A percentile compares a stretch with the other conserved stretches of the same genome.
Evolutionary conservation across 345 rosid genomes (phyloP).

Genomic region (Trapa bicornis): DNA sequence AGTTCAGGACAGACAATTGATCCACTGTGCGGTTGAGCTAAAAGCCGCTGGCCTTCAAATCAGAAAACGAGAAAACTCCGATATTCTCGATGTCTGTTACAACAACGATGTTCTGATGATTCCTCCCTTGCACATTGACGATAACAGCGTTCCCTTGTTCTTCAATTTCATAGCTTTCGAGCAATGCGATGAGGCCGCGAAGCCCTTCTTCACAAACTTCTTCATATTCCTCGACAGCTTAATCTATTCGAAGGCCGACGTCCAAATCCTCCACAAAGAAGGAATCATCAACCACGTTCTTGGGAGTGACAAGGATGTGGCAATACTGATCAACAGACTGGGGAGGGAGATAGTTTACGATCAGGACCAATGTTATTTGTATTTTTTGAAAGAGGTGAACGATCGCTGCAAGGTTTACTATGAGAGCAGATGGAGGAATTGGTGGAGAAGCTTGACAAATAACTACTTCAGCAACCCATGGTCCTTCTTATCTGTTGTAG

Average conservation of each 20-base stretch:
- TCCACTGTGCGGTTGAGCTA: conserved; percentile 7
- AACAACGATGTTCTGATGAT: conserved; percentile 3
- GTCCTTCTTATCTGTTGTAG: conserved; percentile 10
- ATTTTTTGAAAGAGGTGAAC: background rate
- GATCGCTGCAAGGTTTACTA: conserved; percentile 1
- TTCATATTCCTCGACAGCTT: conserved; percentile 11
- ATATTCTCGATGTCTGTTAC: conserved; percentile 9
- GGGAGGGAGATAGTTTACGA: conserved; percentile 10
- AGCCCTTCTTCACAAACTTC: conserved; percentile 13
- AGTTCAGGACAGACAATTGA: conserved; percentile 6
- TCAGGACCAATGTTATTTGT: conserved; percentile 1
- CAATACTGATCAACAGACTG: conserved; percentile 3
- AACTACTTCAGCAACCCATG: conserved; percentile 10
- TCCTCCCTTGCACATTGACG: conserved; percentile 9
- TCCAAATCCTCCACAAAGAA: conserved; percentile 9
- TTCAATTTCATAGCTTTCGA: conserved; percentile 11
- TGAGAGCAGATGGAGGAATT: conserved; percentile 3
- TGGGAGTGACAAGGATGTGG: conserved; percentile 10
- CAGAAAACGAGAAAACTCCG: background rate
- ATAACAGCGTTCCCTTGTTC: conserved; percentile 9
- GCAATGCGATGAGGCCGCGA: conserved; percentile 8
- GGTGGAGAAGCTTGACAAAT: background rate
- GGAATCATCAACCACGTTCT: conserved; percentile 11
- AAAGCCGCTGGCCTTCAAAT: conserved; percentile 7
- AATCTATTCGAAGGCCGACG: conserved; percentile 6